Evolutionary conservation across 192 early-diverging fungal species (phyloP), one percentile per base, ranked within the genome.

Genomic region (Coemansia sp.): DNA sequence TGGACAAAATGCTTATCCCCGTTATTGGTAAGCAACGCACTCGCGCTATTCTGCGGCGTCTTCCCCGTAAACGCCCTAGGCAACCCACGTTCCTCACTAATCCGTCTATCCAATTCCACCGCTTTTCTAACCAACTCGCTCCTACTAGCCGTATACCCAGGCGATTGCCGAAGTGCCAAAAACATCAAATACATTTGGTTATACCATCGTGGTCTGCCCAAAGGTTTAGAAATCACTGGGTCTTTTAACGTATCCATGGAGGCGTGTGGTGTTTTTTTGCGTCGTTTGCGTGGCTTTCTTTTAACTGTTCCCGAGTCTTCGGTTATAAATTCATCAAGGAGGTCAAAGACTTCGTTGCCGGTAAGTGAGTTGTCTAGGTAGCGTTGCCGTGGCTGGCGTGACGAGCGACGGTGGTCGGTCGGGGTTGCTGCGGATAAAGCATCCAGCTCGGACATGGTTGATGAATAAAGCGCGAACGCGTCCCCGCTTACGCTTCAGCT

Each of bases 111-210:
- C 67, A 96, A 55, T 54, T 85, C 87, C 17, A 96, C 78, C 4
- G 92, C 93, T 18, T 77, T 84, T 30, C 83, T 77, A 18, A 96
- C 92, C 25, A 96, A 68, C 25, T 90, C 87, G 30, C 83, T 87
- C 20, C 94, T 81, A 7, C 92, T 84, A 28, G 93, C 76, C 3
- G 86, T 90, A 31, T 86, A 69, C 17, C 84, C 81, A 14, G 93
- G 85, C 59, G 84, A 84, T 28, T 93, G 85, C 7, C 90, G 80
- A 20, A 96, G 76, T 5, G 92, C 91, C 65, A 96, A 63, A 63
- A 92, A 91, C 72, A 96, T 79, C 64, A 96, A 74, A 69, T 93
- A 94, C 29, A 89, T 88, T 64, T 95, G 94, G 49, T 87, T 96
- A 38, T 93, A 92, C 94, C 94, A 96, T n/a, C 93, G 79, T 18